Conservation (phyloP, 2,329 filamentous ascomycete genomes). For the Neurospora sp. region DNA sequence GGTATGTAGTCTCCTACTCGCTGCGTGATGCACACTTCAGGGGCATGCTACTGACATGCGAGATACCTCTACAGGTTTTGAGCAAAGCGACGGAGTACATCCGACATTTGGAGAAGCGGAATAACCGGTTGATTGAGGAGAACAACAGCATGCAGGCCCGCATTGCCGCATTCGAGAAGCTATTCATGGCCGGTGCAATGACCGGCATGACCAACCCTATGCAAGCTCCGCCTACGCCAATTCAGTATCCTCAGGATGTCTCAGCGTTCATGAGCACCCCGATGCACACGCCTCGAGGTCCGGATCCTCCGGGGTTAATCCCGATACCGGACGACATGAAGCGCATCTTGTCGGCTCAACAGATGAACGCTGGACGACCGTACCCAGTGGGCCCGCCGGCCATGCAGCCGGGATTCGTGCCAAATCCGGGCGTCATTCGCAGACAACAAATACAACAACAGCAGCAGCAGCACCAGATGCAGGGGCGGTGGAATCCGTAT, state of each 20-base stretch:
- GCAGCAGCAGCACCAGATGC: slow-evolving; percentile 34
- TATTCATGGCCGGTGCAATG: slow-evolving; percentile 70
- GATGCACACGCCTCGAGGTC: slow-evolving; percentile 30
- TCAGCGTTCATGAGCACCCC: slow-evolving; percentile 34
- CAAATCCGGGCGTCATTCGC: slow-evolving; percentile 36
- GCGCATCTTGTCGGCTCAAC: slow-evolving; percentile 44
- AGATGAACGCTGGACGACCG: slow-evolving; percentile 43
- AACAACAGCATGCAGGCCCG: slow-evolving; percentile 69
- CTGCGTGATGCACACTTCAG: neutral
- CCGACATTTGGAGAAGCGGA: slow-evolving; percentile 82
- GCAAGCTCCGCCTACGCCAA: slow-evolving; percentile 43
- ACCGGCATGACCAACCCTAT: slow-evolving; percentile 46
- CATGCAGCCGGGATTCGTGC: slow-evolving; percentile 23
- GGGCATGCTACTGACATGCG: slow-evolving; percentile 13
- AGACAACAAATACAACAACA: slow-evolving; percentile 48
- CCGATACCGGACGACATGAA: slow-evolving; percentile 58
- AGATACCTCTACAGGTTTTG: slow-evolving; percentile 44
- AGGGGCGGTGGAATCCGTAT: slow-evolving; percentile 47
- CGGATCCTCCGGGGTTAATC: slow-evolving; percentile 48
- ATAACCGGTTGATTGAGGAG: slow-evolving; percentile 71
- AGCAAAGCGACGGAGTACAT: slow-evolving; percentile 97
- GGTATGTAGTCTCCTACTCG: slow-evolving; percentile 29
- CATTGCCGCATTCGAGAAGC: slow-evolving; percentile 65
- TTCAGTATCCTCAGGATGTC: slow-evolving; percentile 38
- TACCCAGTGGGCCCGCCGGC: slow-evolving; percentile 30